Conservation (phyloP, 148 eudicot species). For the Arbutus unedo region DNA sequence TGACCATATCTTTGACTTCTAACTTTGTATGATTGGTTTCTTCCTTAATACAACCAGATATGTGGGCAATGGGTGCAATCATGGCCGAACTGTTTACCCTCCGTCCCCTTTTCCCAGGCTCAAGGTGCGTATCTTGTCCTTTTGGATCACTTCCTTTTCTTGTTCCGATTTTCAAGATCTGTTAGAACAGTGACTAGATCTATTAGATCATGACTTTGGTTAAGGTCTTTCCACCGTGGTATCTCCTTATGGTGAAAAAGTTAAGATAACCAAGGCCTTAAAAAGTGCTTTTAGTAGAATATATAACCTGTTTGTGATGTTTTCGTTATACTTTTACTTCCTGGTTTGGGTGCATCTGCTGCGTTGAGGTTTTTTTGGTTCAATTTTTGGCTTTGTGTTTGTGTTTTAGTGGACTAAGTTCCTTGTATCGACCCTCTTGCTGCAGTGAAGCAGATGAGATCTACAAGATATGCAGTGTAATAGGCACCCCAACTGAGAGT, state of each 20-base stretch:
- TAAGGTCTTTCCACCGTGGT: background rate
- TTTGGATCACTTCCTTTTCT: background rate
- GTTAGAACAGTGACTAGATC: background rate
- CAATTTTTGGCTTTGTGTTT: background rate
- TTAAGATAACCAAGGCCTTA: background rate
- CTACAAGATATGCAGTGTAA: constrained; percentile 76
- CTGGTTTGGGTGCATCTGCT: background rate
- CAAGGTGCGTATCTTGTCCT: constrained; percentile 41
- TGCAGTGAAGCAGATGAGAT: constrained; percentile 96
- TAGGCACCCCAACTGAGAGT: constrained; percentile 72
- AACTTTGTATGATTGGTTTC: background rate
- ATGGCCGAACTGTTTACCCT: constrained; percentile 89
- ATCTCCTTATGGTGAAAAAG: background rate
- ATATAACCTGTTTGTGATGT: background rate
- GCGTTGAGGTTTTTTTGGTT: background rate
- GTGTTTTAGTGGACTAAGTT: background rate
- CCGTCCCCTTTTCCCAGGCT: constrained; percentile 89
- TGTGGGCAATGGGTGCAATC: constrained; percentile 99
- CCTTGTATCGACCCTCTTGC: too few relatives aligned
- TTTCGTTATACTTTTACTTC: background rate
- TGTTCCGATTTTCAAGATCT: background rate
- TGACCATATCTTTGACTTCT: background rate
- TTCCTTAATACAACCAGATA: constrained; percentile 43
- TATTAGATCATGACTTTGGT: background rate
- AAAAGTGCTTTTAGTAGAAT: background rate